Evolutionary conservation across 441 rosid species (phyloP).

Genomic region (Isatis lusitanica): DNA sequence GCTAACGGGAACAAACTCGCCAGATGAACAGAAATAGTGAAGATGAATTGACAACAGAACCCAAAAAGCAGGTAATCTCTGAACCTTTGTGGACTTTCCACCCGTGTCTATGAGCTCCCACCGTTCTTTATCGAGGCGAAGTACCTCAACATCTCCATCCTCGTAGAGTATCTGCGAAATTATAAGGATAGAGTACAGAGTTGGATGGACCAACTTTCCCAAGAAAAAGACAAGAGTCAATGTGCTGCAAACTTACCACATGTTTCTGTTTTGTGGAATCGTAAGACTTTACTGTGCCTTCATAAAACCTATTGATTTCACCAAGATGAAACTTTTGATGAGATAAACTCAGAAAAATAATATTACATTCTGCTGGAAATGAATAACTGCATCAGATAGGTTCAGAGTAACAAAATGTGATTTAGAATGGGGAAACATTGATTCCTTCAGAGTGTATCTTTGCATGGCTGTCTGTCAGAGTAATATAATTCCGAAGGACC

Average conservation of each 20-base stretch:
- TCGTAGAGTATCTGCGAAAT: slow-evolving; percentile 74
- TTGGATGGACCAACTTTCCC: slow-evolving; percentile 4
- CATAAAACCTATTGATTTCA: slow-evolving; percentile 79
- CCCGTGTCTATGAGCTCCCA: slow-evolving; percentile 82
- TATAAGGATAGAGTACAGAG: slow-evolving; percentile 23
- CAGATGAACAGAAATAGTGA: slow-evolving; percentile 16
- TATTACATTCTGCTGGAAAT: neutral
- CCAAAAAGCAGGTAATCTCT: slow-evolving; percentile 15
- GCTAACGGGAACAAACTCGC: neutral
- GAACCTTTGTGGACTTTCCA: slow-evolving; percentile 75
- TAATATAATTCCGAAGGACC: neutral
- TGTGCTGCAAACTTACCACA: slow-evolving; percentile 62
- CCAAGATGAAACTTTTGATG: slow-evolving; percentile 15
- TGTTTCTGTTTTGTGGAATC: slow-evolving; percentile 86
- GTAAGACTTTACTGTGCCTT: slow-evolving; percentile 90
- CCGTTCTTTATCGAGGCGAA: slow-evolving; percentile 82
- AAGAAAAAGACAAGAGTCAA: slow-evolving; percentile 16
- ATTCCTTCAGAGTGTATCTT: neutral
- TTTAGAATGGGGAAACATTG: neutral
- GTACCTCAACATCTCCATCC: slow-evolving; percentile 98
- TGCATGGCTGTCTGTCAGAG: slow-evolving; percentile 17
- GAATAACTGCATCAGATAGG: slow-evolving; percentile 13
- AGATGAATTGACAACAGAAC: slow-evolving; percentile 20
- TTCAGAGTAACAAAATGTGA: neutral
- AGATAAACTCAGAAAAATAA: slow-evolving; percentile 12